phyloP scores from a whole-genome alignment of 2,329 filamentous ascomycete species.

The Fusarium gaditjirri region DNA sequence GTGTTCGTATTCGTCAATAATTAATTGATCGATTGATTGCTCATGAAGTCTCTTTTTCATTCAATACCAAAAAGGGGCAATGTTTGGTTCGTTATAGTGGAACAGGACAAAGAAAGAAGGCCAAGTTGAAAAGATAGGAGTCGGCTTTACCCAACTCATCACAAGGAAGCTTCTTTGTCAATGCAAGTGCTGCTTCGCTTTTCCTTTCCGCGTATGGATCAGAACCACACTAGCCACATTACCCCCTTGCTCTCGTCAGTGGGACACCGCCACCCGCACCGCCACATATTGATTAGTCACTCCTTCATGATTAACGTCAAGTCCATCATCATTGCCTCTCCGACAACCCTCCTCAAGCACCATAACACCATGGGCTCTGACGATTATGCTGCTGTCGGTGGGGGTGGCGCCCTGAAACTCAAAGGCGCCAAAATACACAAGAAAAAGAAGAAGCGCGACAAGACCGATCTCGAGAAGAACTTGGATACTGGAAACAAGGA shows the following conservation, averaged over 20 bases:
- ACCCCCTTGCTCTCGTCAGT: slow-evolving; percentile 9
- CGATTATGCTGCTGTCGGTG: slow-evolving; percentile 74
- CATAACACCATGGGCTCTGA: slow-evolving; percentile 70
- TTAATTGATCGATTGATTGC: slow-evolving; percentile 3
- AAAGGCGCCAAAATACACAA: slow-evolving; percentile 78
- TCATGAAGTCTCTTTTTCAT: slow-evolving; percentile 30
- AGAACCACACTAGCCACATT: slow-evolving; percentile 6
- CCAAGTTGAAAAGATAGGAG: slow-evolving; percentile 35
- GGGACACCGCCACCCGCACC: slow-evolving; percentile 7
- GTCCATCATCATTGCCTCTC: background rate
- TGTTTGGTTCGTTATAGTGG: slow-evolving; percentile 16
- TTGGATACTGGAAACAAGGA: slow-evolving; percentile 49
- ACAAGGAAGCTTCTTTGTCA: slow-evolving; percentile 23
- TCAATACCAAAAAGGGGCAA: slow-evolving; percentile 35
- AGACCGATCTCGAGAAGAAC: slow-evolving; percentile 59
- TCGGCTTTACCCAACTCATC: slow-evolving; percentile 29
- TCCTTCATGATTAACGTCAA: slow-evolving; percentile 2
- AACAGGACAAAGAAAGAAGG: slow-evolving; percentile 28
- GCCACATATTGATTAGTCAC: slow-evolving; percentile 24
- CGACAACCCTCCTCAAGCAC: slow-evolving; percentile 7
- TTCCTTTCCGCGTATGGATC: slow-evolving; percentile 26
- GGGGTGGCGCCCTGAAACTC: slow-evolving; percentile 82
- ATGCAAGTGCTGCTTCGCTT: slow-evolving; percentile 25
- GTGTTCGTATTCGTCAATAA: slow-evolving; percentile 24
- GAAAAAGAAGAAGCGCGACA: slow-evolving; percentile 70